Percentiles rank a stretch among this genome's conserved stretches.
Conservation (phyloP, 179 eudicot species). For the Beta lomatogona region DNA sequence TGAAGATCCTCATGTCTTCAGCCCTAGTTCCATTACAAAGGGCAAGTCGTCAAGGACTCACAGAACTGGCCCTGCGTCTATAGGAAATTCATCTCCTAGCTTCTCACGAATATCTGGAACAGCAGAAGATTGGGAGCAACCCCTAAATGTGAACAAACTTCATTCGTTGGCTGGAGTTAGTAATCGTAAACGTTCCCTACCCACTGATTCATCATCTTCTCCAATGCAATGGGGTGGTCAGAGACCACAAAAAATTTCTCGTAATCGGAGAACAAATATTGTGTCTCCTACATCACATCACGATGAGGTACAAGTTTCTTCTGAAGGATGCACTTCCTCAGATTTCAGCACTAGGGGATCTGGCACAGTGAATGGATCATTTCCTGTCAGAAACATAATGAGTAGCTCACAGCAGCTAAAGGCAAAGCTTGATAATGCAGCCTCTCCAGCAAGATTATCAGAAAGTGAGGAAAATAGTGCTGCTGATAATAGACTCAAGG, state of each 20-base stretch:
- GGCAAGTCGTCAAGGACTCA: constrained; percentile 78
- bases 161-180: constrained; percentile 57
- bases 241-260: constrained; percentile 87
- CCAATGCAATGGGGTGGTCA: constrained; percentile 94
- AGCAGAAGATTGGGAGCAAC: constrained; percentile 73
- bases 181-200: constrained; percentile 75
- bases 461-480: constrained; percentile 81
- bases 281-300: constrained; percentile 70
- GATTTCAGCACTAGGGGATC: constrained; percentile 55
- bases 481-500: constrained; percentile 55
- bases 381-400: constrained; percentile 48
- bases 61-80: constrained; percentile 51
- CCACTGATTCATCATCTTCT: constrained; percentile 71
- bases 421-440: constrained; percentile 60
- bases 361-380: constrained; percentile 47
- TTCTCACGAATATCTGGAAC: constrained; percentile 53
- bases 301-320: constrained; percentile 61
- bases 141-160: constrained; percentile 49
- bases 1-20: constrained; percentile 53
- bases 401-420: constrained; percentile 55
- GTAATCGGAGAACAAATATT: constrained; percentile 81
- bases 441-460: constrained; percentile 73
- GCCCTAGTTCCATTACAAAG: constrained; percentile 57
- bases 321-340: constrained; percentile 67
- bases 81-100: constrained; percentile 58